Base-by-base conservation (phyloP, 2,329 filamentous ascomycete species). In the Hymenotorrendiella dingleyae region DNA sequence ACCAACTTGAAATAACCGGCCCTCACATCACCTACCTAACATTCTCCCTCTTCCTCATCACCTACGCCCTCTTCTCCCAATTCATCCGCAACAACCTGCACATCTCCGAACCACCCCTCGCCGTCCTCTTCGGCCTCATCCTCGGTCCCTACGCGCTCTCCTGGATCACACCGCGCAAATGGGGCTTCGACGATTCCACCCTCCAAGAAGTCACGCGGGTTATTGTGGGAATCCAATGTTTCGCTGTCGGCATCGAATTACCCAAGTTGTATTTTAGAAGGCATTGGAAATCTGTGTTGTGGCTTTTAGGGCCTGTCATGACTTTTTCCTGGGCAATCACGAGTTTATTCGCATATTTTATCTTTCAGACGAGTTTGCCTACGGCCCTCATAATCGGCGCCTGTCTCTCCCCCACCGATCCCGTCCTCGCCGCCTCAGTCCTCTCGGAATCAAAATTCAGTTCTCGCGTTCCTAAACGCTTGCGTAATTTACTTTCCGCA, bases 191-290 rank as follows among this genome's bases (percentile, higher is more conserved):
- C 33, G 81, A 84, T 55, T 72, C 80, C 52, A 79, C 84, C 52
- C 82, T 80, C 0, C 70, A 84, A 23, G 82, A 85, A 53, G 80
- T 82, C 60, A 81, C 81, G n/a, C 75, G 82, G 47, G 80, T 85
- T 43, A 81, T 85, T 40, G 68, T 86, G 29, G 80, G 84, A 37
- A 80, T 85, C 22, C 81, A 85, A 69, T 85, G 82, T 70, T 85
- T 85, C 56, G 80, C 80, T 53, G 76, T 85, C 17, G 82, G 82
- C 6, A 81, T 85, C 62, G 82, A 84, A 64, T 69, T 86, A 66
- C 82, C 82, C 16, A 74, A 59, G 19, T 46, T 47, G 33, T 62
- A 61, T 38, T 61, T 62, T 33, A 40, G 40, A 1, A 23, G 56
- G 17, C 56, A 60, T 46, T 58, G 55, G 56, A 44, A 44, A 24